Evolutionary conservation across 2,329 filamentous ascomycete species (phyloP), one percentile per base, ranked within the genome.

Genomic region (Venturia aucupariae): DNA sequence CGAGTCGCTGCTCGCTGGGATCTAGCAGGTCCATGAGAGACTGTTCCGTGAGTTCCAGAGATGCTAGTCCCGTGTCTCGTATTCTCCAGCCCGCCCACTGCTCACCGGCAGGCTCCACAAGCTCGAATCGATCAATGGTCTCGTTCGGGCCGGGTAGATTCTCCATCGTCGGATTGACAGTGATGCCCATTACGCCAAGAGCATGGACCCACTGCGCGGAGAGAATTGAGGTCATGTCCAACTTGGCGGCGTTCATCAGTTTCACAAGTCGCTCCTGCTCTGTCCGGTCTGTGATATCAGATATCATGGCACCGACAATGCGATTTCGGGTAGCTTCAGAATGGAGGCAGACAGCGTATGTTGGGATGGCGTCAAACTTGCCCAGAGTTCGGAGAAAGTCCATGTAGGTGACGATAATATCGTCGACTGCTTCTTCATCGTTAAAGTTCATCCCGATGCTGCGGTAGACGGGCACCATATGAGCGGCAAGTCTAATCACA

Each of bases 281-380:
- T 8, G 84, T 79, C 8, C 80, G 75, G 54, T 89, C 84, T 35
- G 83, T 82, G 64, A 97, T 82, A 57, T 90, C 84, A 61, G 92
- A 87, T 64, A 97, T 78, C 64, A 95, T 89, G 62, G 85, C 84
- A 65, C 88, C 90, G 60, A 99, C 81, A 19, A 88, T 87, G 64
- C 86, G 83, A 69, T 91, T 86, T 67, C 83, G 82, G 67, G 88
- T 82, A 15, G 84, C 79, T 7, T 81, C 77, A 11, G 30, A 22
- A 19, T 84, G 81, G 15, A 99, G 80, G 69, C 90, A 87, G 10
- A 91, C 91, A 67, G 90, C 92, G 74, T 99, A 99, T 0, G 96
- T 79, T 0, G 94, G 92, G 64, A 96, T 89, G 51, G 94, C 78
- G 67, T 93, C 87, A 66, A 89, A 85, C 64, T 94, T 84, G 41